A percentile compares a stretch with the other conserved stretches of the same genome.
These are phyloP conservation scores for Cryptococcus sp. DNA, from an alignment of 1,284 basidiomycete genomes.

Conservation along the genomic window DNA sequence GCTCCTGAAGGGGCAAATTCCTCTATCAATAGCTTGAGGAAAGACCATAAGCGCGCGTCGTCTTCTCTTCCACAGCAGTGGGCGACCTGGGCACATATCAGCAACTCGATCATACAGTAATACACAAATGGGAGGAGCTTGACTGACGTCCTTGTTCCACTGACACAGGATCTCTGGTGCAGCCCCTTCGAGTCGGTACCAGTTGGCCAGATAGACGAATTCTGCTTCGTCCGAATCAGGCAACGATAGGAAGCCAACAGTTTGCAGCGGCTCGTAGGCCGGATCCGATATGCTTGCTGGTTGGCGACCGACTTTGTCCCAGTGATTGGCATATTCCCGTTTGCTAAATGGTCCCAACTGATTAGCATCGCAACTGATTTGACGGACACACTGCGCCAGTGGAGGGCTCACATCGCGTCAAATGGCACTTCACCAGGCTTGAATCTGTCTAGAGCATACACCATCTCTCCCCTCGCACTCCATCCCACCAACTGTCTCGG, in stretches of 20 bases:
- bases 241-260: slow-evolving; percentile 34
- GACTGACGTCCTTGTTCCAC: slow-evolving; percentile 50
- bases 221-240: slow-evolving; percentile 55
- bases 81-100: slow-evolving; percentile 58
- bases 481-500: slow-evolving; percentile 68
- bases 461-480: slow-evolving; percentile 67
- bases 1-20: slow-evolving; percentile 36
- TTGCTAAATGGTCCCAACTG: slow-evolving; percentile 51
- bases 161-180: slow-evolving; percentile 57
- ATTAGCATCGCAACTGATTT: neutral
- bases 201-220: slow-evolving; percentile 66
- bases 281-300: slow-evolving; percentile 48
- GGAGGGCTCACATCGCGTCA: slow-evolving; percentile 70
- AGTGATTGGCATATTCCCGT: slow-evolving; percentile 56
- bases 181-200: slow-evolving; percentile 65
- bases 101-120: slow-evolving; percentile 6
- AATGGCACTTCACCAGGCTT: slow-evolving; percentile 72
- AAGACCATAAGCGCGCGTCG: slow-evolving; percentile 68
- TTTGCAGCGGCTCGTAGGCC: slow-evolving; percentile 46
- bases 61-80: slow-evolving; percentile 62
- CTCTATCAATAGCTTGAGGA: slow-evolving; percentile 63
- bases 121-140: too few relatives aligned
- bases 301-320: slow-evolving; percentile 43
- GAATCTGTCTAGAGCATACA: slow-evolving; percentile 67
- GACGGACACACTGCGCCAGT: neutral